Conservation (phyloP, 306 rosid genomes). For the Canavalia ensiformis region DNA sequence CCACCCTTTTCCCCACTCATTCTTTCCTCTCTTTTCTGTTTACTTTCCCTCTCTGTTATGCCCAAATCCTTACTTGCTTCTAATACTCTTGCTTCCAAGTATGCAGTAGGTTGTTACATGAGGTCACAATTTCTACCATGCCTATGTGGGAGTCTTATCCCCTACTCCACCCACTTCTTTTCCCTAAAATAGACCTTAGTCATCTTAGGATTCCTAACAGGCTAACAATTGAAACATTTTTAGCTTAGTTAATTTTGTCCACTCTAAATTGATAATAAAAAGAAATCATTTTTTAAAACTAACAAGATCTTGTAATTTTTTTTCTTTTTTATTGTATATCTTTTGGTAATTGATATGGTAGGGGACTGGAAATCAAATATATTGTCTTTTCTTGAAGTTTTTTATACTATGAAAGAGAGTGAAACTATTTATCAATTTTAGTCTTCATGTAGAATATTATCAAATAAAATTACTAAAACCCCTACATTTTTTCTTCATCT, state of each 20-base stretch:
- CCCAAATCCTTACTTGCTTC: background rate
- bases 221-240: background rate
- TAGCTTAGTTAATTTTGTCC: slow-evolving; percentile 8
- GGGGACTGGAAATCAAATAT: background rate
- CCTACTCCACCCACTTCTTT: no score
- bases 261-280: background rate
- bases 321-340: background rate
- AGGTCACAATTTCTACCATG: background rate
- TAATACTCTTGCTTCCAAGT: background rate
- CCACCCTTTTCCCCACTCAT: background rate
- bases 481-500: background rate
- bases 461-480: background rate
- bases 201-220: background rate
- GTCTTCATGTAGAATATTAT: background rate
- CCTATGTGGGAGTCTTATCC: background rate
- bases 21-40: background rate
- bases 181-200: background rate
- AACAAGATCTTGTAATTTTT: background rate
- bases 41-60: background rate
- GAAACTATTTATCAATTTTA: background rate
- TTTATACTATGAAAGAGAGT: background rate
- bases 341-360: background rate
- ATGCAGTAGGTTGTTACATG: background rate
- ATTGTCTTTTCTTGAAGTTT: no score
- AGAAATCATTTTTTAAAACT: background rate